These are phyloP conservation scores for Gynostemma pentaphyllum DNA, from an alignment of 306 rosid species.

Conservation along the genomic window DNA sequence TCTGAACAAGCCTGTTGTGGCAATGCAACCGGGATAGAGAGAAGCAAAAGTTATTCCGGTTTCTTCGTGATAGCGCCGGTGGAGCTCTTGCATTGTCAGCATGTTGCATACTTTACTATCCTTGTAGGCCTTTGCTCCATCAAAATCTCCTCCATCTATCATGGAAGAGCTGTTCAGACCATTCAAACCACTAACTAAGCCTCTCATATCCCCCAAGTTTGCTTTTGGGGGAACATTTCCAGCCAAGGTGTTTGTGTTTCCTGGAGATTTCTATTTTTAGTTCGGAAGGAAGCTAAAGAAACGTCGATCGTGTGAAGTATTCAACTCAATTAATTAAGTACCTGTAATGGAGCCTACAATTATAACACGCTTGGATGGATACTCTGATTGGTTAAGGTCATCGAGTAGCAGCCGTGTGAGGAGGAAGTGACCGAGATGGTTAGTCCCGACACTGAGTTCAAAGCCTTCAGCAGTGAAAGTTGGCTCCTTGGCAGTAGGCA, in stretches of 20 bases:
- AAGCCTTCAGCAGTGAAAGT: slow-evolving; percentile 80
- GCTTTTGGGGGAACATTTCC: slow-evolving; percentile 98
- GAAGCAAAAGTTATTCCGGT: slow-evolving; percentile 77
- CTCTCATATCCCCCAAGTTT: slow-evolving; percentile 87
- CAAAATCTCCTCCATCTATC: slow-evolving; percentile 84
- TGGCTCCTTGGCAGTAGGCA: slow-evolving; percentile 86
- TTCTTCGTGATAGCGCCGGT: slow-evolving; percentile 70
- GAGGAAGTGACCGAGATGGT: slow-evolving; percentile 87
- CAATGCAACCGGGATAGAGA: slow-evolving; percentile 91
- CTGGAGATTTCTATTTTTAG: slow-evolving; percentile 23
- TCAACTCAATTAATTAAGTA: slow-evolving; percentile 3
- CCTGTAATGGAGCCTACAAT: slow-evolving; percentile 95
- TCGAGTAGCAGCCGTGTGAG: slow-evolving; percentile 63
- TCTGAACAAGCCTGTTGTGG: slow-evolving; percentile 86
- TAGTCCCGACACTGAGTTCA: slow-evolving; percentile 84
- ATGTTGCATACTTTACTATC: slow-evolving; percentile 95
- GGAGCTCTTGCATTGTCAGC: slow-evolving; percentile 93
- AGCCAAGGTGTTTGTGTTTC: slow-evolving; percentile 85
- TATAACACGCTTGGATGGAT: slow-evolving; percentile 68
- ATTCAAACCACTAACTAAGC: slow-evolving; percentile 61
- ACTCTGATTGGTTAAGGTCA: slow-evolving; percentile 63
- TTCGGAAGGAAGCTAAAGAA: too few species aligned
- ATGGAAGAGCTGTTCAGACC: slow-evolving; percentile 77
- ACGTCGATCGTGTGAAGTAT: too few species aligned
- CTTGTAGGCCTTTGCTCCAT: slow-evolving; percentile 94